Evolutionary conservation across 768 basidiomycete species (phyloP), one percentile per base, ranked within the genome.

Genomic region (Paxillus involutus): DNA sequence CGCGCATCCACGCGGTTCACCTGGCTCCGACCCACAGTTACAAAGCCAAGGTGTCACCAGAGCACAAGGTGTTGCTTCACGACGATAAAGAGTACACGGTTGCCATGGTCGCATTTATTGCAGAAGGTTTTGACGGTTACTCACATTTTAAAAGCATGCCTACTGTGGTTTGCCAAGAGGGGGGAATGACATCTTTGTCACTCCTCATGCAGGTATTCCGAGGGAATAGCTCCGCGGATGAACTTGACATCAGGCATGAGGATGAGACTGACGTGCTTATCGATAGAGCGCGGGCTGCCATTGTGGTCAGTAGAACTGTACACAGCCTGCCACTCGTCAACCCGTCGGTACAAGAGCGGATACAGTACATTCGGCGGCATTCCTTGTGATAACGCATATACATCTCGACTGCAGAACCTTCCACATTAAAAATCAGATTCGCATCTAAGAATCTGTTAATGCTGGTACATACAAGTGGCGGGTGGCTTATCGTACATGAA

Each of bases 311-410:
- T 2, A 44, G n/a, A 30, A 30, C 49, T 21, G n/a, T 30, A 10
- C 4, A 47, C 4, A 47, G 49, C 14, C n/a, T 47, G 13, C 51
- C 48, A 3, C 48, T 52, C 1, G 44, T 49, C 44, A 37, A 44
- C 19, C 59, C 55, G 14, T 55, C 24, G 26, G 51, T 51, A 6
- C 55, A 57, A 47, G 63, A 54, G 35, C 63, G 52, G 24, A 59
- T 55, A 54, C 43, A 43, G 44, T 56, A 51, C 40, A 14, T 21
- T 24, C 9, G n/a, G 16, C 19, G 24, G 26, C 26, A 26, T 26
- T 5, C 39, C 37, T 48, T 42, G 14, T 47, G 7, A 46, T 16
- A 17, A 33, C 36, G 24, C 35, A 50, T 29, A 47, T 17, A 13
- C 19, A n/a, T 32, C 16, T 30, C 19, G 17, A 24, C 16, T 32